Base-by-base conservation (phyloP, 2,329 filamentous ascomycete genomes). In the Aspergillus sp. region DNA sequence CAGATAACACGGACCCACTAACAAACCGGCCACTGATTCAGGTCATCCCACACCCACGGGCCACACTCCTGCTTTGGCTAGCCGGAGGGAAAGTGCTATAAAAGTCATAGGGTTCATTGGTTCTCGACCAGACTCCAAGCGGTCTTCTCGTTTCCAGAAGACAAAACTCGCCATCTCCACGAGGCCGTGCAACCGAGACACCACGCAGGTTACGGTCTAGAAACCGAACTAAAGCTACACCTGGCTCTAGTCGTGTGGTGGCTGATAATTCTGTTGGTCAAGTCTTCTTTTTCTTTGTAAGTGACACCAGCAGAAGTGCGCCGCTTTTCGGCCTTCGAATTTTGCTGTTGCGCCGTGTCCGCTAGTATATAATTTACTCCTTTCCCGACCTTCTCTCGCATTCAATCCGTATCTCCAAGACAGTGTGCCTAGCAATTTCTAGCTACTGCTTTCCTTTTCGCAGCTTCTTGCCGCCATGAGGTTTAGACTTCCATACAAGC, bases 1-100 rank as follows among this genome's bases (percentile, higher is more conserved):
- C 46, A 56, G 54, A 56, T 56, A 50, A 56, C 4, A n/a, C 30
- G 46, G 39, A 44, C 46, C 46, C 24, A 50, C 51, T 4, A n/a
- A 39, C 17, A 33, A 6, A 3, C 9, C n/a, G 33, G 30, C 17
- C 13, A 34, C 5, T 24, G 41, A 8, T 15, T 12, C 33, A 27
- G 34, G 13, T 37, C 44, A 30, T 30, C 44, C 44, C 24, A 47
- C 24, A 15, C 20, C 47, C 20, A 17, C 13, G 37, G 39, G 19
- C 49, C 49, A 42, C 17, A 30, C 37, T n/a, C 49, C 39, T 51
- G 17, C 49, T 51, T 51, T 17, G 49, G 49, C 49, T 33, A 41
- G 24, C 5, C 33, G 27, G 9, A 1, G 27, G 2, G 9, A 30
- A 4, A 30, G 27, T 30, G 27, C 27, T 30, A 30, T 30, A 4